Evolutionary conservation across 2,329 filamentous ascomycete species (phyloP), one percentile per base, ranked within the genome.

Genomic region (Phaeosphaeriaceae sp.): DNA sequence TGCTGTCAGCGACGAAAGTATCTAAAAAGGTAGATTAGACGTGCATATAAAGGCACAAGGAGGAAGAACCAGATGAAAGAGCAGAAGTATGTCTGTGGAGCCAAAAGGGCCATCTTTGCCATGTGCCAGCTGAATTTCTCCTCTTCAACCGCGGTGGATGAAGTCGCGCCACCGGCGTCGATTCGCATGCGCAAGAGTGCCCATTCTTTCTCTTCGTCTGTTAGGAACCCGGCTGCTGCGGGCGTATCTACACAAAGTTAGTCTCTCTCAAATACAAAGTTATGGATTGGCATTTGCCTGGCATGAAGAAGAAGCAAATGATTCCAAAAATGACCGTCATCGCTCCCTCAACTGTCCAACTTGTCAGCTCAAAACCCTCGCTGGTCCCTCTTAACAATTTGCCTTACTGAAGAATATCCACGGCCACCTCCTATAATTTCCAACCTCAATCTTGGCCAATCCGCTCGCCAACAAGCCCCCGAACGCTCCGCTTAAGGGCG

Each of bases 291-390:
- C 31, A 36, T 15, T 7, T 36, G 13, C 31, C 83, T 1, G 84
- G 84, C 1, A 86, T 76, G 1, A 82, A 59, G 54, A 87, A 85
- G 66, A 81, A 83, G 7, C 84, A 76, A 1, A 74, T 68, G 3
- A 82, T 66, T 6, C 84, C 84, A 1, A 73, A 72, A 10, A 70
- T 46, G 3, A 74, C 58, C 0, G 70, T 75, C 7, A 69, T 62
- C 0, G 62, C 69, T 3, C 74, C 72, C 59, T 75, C 72, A 20
- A 77, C 70, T 62, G 74, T 72, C 65, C 73, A 78, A 46, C 71
- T 72, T 0, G 15, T 54, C 9, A 54, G 48, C 31, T 11, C n/a
- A 7, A 6, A 40, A 7, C 15, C n/a, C n/a, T n/a, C n/a, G n/a
- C n/a, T n/a, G n/a, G n/a, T n/a, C n/a, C n/a, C n/a, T n/a, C n/a